These are phyloP conservation scores for Annulohypoxylon bovei DNA, from an alignment of 495 filamentous ascomycete genomes.

Conservation along the genomic window DNA sequence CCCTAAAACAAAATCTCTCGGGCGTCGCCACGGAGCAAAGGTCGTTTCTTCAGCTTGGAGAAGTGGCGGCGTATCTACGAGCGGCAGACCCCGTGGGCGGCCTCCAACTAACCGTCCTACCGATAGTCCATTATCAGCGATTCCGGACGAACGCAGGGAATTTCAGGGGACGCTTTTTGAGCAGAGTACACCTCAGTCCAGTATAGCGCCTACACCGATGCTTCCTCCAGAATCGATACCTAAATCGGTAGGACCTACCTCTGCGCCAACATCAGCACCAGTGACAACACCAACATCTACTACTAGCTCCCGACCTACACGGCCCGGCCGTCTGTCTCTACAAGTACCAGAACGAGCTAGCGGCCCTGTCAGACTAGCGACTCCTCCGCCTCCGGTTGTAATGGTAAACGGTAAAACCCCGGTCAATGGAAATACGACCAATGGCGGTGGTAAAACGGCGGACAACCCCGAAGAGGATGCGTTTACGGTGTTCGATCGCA, in stretches of 20 bases:
- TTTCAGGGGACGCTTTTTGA: slow-evolving; percentile 46
- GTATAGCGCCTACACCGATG: slow-evolving; percentile 35
- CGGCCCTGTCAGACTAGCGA: slow-evolving; percentile 79
- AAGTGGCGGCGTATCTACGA: slow-evolving; percentile 69
- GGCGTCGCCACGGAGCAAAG: slow-evolving; percentile 83
- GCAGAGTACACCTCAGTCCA: slow-evolving; percentile 25
- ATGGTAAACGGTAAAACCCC: slow-evolving; percentile 71
- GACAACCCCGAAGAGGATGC: slow-evolving; percentile 32
- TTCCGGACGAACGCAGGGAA: slow-evolving; percentile 66
- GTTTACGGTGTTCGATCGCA: slow-evolving; percentile 41
- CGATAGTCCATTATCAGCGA: slow-evolving; percentile 87
- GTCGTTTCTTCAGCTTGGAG: slow-evolving; percentile 97
- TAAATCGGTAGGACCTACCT: slow-evolving; percentile 42
- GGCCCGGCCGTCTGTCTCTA: slow-evolving; percentile 71
- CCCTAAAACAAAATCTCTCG: slow-evolving; percentile 65
- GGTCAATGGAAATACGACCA: slow-evolving; percentile 23
- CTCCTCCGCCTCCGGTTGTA: slow-evolving; percentile 69
- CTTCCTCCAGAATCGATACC: slow-evolving; percentile 41
- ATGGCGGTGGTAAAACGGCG: slow-evolving; percentile 12
- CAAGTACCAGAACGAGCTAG: slow-evolving; percentile 83
- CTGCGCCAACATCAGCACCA: slow-evolving; percentile 30
- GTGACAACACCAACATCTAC: slow-evolving; percentile 38
- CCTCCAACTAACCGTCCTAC: slow-evolving; percentile 78
- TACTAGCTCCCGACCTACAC: slow-evolving; percentile 38
- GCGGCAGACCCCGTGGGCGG: slow-evolving; percentile 82